Percentiles rank a stretch among this genome's conserved stretches.
Conservation (phyloP, 805 yeast species). For the Naumovozyma baii region DNA sequence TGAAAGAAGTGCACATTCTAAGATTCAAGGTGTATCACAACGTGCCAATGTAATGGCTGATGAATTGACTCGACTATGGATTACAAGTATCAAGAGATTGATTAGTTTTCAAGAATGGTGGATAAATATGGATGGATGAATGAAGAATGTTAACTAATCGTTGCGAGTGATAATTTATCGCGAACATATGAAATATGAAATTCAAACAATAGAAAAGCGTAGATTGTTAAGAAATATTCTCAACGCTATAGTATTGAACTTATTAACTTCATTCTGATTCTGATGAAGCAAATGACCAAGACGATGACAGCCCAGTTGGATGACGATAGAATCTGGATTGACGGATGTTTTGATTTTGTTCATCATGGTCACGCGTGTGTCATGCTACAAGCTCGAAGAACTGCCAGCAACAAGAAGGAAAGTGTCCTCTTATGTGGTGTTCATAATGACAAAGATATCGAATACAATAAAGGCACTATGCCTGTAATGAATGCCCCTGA, state of each 20-base stretch:
- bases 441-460: constrained; percentile 83
- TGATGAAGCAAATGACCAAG: too few relatives aligned
- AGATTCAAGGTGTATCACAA: constrained; percentile 37
- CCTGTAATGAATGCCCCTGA: constrained; percentile 84
- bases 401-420: constrained; percentile 36
- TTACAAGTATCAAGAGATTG: constrained; percentile 61
- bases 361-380: constrained; percentile 99
- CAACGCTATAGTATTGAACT: too few relatives aligned
- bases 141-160: too few relatives aligned
- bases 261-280: too few relatives aligned
- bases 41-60: constrained; percentile 69
- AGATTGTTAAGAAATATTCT: too few relatives aligned
- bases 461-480: constrained; percentile 82
- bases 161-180: too few relatives aligned
- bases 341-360: constrained; percentile 96
- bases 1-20: constrained; percentile 53
- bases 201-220: too few relatives aligned
- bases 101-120: constrained; percentile 40
- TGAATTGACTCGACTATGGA: constrained; percentile 68
- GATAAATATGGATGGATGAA: not conserved
- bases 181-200: too few relatives aligned
- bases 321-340: constrained; percentile 72
- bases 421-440: constrained; percentile 54
- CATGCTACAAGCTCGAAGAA: constrained; percentile 79
- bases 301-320: not conserved